Evolutionary conservation across 306 rosid species (phyloP).

Genomic region (Medicago truncatula): DNA sequence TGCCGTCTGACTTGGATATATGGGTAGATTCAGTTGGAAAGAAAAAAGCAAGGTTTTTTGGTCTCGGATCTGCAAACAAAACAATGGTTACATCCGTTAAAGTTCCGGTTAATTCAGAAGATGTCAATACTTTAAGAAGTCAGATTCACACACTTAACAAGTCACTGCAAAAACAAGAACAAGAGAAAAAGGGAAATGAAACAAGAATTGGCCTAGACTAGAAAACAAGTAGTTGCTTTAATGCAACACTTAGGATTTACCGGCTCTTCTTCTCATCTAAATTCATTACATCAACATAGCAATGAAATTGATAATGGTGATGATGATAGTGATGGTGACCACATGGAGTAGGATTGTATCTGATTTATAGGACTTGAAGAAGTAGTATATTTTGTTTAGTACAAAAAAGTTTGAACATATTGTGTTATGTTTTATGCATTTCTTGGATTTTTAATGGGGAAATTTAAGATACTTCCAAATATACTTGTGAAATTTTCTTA

Average conservation of each 20-base stretch:
- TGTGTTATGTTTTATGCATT: neutral
- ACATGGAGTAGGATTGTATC: neutral
- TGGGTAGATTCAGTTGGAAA: neutral
- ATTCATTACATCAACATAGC: neutral
- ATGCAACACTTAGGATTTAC: slow-evolving; percentile 10
- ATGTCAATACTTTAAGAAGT: neutral
- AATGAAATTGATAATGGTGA: neutral
- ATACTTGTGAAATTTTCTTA: too few relatives aligned
- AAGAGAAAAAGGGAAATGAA: neutral
- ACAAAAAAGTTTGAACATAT: neutral
- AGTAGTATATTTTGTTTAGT: neutral
- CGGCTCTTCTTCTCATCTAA: slow-evolving; percentile 1
- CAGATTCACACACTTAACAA: neutral
- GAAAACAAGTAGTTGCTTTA: neutral
- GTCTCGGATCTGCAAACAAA: slow-evolving; percentile 12
- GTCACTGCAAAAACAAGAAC: slow-evolving; percentile 7
- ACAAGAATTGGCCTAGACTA: slow-evolving; percentile 5
- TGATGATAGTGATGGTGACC: neutral
- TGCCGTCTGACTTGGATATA: slow-evolving; percentile 8
- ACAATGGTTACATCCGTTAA: neutral
- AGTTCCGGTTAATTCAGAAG: neutral
- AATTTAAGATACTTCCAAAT: neutral
- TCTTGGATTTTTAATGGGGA: neutral
- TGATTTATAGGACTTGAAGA: neutral
- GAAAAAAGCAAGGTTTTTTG: neutral